These are phyloP conservation scores for Fusarium irregulare DNA, from an alignment of 2,329 filamentous ascomycete species.

Conservation along the genomic window DNA sequence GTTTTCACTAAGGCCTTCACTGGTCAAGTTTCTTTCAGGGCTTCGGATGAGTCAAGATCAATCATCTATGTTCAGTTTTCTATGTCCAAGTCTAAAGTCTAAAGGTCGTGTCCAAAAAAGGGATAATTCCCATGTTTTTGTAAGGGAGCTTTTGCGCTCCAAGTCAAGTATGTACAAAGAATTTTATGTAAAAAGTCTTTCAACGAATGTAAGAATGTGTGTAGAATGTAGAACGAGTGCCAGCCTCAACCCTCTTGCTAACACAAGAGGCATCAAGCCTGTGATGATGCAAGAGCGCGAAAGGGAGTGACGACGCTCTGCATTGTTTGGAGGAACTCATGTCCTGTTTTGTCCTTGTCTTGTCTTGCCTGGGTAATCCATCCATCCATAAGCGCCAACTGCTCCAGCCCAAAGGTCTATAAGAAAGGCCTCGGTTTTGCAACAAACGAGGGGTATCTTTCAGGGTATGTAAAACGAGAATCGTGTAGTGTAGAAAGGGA, in stretches of 20 bases:
- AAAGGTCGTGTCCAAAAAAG: conserved; percentile 22
- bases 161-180: conserved; percentile 46
- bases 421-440: conserved; percentile 40
- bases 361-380: conserved; percentile 37
- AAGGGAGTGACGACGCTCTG: conserved; percentile 27
- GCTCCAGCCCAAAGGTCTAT: conserved; percentile 46
- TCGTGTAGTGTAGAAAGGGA: conserved; percentile 33
- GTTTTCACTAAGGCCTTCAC: not conserved
- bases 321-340: conserved; percentile 2
- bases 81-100: conserved; percentile 27
- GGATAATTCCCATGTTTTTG: conserved; percentile 21
- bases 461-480: conserved; percentile 42
- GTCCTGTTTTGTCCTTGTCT: conserved; percentile 28
- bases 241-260: conserved; percentile 44
- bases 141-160: conserved; percentile 13
- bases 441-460: conserved; percentile 48
- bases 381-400: conserved; percentile 43
- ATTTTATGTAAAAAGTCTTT: conserved; percentile 37
- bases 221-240: conserved; percentile 45
- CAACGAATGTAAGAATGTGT: conserved; percentile 45
- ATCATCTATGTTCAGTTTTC: conserved; percentile 28
- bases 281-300: conserved; percentile 36
- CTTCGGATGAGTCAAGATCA: conserved; percentile 5
- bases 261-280: conserved; percentile 45
- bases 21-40: not conserved